Conservation (phyloP, 108 stramenopile genomes). For the Nitzschia putrida region DNA sequence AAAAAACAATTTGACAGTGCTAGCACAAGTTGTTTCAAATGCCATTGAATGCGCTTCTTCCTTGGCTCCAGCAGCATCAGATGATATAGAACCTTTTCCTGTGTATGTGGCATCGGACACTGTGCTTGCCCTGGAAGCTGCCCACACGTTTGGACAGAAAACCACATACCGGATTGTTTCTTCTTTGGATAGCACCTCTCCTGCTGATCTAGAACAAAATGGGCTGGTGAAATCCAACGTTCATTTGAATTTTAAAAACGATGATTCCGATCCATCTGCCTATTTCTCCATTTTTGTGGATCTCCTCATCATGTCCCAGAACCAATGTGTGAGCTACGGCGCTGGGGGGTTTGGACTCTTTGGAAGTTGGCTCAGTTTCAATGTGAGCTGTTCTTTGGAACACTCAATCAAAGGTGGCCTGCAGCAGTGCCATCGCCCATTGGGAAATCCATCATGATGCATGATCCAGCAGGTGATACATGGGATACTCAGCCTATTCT, state of each 20-base stretch:
- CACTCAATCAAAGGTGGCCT: not conserved
- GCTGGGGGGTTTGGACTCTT: slow-evolving; percentile 40
- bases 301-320: slow-evolving; percentile 36
- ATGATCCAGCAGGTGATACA: too few relatives aligned
- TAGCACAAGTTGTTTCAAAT: slow-evolving; percentile 16
- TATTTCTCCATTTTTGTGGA: slow-evolving; percentile 52
- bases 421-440: not conserved
- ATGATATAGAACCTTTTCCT: slow-evolving; percentile 11
- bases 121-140: too few relatives aligned
- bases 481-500: too few relatives aligned
- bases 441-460: too few relatives aligned
- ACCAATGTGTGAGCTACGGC: slow-evolving; percentile 33
- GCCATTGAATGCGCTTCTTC: slow-evolving; percentile 30
- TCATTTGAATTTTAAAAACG: slow-evolving; percentile 24
- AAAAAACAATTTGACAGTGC: slow-evolving; percentile 6
- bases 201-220: not conserved
- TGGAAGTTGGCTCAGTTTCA: slow-evolving; percentile 29
- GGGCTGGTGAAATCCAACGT: slow-evolving; percentile 2
- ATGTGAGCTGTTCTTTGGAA: slow-evolving; percentile 16
- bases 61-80: slow-evolving; percentile 13
- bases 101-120: too few relatives aligned
- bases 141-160: too few relatives aligned
- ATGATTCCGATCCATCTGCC: slow-evolving; percentile 5
- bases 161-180: not conserved
- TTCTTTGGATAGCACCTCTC: not conserved